Base-by-base conservation (phyloP, 306 rosid species). In the Sophora flavescens region DNA sequence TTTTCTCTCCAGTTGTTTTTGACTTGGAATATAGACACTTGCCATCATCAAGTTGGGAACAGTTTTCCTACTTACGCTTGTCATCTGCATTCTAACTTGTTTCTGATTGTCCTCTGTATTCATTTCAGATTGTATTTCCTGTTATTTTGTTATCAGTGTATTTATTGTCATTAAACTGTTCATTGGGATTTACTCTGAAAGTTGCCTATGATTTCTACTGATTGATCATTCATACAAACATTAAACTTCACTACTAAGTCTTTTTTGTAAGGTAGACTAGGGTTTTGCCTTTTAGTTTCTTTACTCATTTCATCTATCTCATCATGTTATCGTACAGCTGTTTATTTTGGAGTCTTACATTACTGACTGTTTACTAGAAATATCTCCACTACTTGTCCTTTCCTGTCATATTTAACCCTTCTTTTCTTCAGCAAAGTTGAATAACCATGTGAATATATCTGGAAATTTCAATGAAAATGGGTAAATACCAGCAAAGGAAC, bases 381-480 rank as follows among this genome's bases (percentile, higher is more conserved):
- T 70, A 68, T 72, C 6, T 52, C 58, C 4, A 33, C 44, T 42
- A 42, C 45, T 17, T 65, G 16, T 67, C 16, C 12, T n/a, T 75
- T 68, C 44, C 33, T 50, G 73, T 69, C 67, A 13, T 68, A 8
- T 48, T 54, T 0, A 28, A 1, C 42, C n/a, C 48, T 58, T 12
- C 56, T 6, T 28, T 2, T 28, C 30, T 72, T 22, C 54, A n/a
- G 66, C 12, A 63, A 59, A 28, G 33, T 70, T 66, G 51, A 80
- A 70, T 16, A 65, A 28, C 63, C 60, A 53, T 62, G 61, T 54
- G 51, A 62, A 45, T 62, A 26, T 63, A 73, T 53, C 61, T 18
- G 10, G 72, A 70, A 70, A 30, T 71, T 58, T 70, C 3, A 5
- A 64, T 63, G 54, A 77, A 81, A 77, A 59, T 65, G 30, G 54